These are phyloP conservation scores for Sclerotinia nivalis DNA, from an alignment of 2,329 filamentous ascomycete genomes.

Conservation along the genomic window DNA sequence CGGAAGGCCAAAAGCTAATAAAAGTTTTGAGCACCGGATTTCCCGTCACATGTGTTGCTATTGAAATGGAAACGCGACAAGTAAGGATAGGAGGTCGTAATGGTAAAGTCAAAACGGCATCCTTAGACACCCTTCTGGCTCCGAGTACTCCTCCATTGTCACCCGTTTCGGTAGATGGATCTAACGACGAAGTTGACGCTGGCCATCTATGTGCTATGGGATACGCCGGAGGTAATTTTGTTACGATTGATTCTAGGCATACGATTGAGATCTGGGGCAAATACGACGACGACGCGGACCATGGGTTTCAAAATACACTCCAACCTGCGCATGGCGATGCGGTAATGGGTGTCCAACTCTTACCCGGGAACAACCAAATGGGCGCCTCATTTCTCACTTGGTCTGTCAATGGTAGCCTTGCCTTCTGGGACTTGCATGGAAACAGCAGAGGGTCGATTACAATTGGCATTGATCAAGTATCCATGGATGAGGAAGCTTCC, in stretches of 20 bases:
- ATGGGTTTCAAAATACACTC: constrained; percentile 47
- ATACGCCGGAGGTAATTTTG: constrained; percentile 64
- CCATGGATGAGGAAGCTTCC: constrained; percentile 50
- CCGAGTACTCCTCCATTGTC: constrained; percentile 40
- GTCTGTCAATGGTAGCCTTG: constrained; percentile 76
- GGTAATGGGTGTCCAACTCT: constrained; percentile 70
- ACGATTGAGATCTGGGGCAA: constrained; percentile 64
- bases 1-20: constrained; percentile 68
- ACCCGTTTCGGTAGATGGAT: constrained; percentile 32
- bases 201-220: constrained; percentile 63
- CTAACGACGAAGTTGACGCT: constrained; percentile 38
- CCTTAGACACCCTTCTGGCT: constrained; percentile 47
- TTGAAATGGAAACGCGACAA: constrained; percentile 41
- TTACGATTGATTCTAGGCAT: constrained; percentile 74
- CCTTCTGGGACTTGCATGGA: constrained; percentile 80
- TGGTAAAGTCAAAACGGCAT: constrained; percentile 50
- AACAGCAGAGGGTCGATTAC: constrained; percentile 63
- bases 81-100: constrained; percentile 44
- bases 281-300: constrained; percentile 41
- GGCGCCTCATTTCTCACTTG: constrained; percentile 83
- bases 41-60: constrained; percentile 46
- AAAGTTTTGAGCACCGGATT: constrained; percentile 69
- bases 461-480: constrained; percentile 67
- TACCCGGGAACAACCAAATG: constrained; percentile 60
- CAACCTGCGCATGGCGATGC: constrained; percentile 64